Evolutionary conservation across 139 green algal genomes (phyloP).

Genomic region (Tetraselmis chui): DNA sequence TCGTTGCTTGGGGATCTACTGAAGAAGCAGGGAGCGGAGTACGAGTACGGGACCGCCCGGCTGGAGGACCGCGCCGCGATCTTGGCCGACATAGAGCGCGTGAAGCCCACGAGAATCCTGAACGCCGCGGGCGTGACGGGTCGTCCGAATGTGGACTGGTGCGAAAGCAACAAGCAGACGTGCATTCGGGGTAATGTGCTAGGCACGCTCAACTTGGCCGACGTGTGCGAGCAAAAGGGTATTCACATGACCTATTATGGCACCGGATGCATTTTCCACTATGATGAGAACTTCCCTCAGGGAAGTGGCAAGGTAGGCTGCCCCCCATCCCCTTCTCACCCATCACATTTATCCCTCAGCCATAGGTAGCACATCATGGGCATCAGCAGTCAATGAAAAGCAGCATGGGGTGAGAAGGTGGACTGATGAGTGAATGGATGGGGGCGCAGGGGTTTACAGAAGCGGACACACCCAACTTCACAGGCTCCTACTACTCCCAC

Average conservation of each 20-base stretch:
- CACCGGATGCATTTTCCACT: constrained; percentile 98
- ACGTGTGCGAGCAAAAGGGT: constrained; percentile 49
- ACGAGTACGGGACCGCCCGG: constrained; percentile 70
- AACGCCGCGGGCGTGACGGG: constrained; percentile 92
- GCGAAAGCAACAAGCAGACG: constrained; percentile 86
- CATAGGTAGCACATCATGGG: no score
- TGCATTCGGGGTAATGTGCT: constrained; percentile 88
- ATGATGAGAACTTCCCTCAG: constrained; percentile 76
- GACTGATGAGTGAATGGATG: no score
- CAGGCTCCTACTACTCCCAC: constrained; percentile 92
- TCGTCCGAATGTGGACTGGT: constrained; percentile 97
- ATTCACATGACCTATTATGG: constrained; percentile 94
- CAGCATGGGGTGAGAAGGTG: no score
- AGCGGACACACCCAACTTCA: constrained; percentile 91
- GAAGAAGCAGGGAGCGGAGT: constrained; percentile 35
- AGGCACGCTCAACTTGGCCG: constrained; percentile 86
- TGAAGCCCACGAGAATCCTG: constrained; percentile 92
- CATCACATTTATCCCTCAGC: no score
- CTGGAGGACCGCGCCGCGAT: constrained; percentile 82
- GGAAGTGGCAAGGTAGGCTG: constrained; percentile 44
- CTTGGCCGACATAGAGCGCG: constrained; percentile 79
- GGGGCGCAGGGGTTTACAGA: constrained; percentile 85
- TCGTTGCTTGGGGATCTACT: constrained; percentile 73
- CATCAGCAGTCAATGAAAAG: no score
- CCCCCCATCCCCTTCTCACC: no score